phyloP scores from a whole-genome alignment of 371 early-diverging fungal species.

The Coemansia sp. region DNA sequence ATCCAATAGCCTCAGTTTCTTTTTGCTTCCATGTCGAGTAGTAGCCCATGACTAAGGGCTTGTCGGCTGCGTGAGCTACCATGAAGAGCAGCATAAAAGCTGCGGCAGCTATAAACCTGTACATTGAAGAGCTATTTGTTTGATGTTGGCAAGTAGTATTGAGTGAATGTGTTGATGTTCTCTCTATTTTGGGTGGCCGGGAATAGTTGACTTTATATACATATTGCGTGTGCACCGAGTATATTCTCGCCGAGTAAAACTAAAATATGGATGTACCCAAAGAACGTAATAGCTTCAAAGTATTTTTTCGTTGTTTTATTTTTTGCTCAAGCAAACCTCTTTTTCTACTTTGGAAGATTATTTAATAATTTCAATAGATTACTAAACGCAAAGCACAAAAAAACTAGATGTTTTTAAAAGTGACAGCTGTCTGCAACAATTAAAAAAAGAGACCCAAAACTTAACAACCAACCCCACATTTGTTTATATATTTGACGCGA shows the following conservation, averaged over 20 bases:
- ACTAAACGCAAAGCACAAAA: neutral
- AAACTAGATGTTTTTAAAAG: neutral
- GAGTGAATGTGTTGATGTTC: neutral
- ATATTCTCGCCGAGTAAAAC: too few species aligned
- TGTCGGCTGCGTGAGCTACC: constrained; percentile 50
- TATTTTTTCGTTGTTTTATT: neutral
- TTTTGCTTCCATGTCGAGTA: constrained; percentile 36
- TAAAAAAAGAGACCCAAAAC: too few species aligned
- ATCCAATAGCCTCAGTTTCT: constrained; percentile 20
- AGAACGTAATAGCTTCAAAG: too few species aligned
- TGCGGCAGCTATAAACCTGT: neutral
- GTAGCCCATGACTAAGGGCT: constrained; percentile 48
- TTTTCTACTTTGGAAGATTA: neutral
- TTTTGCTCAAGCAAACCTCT: neutral
- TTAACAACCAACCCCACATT: too few species aligned
- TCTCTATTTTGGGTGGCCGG: neutral
- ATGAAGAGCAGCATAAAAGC: constrained; percentile 4
- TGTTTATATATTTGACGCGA: too few species aligned
- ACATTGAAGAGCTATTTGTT: too few species aligned
- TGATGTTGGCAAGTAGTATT: neutral
- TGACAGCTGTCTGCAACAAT: neutral
- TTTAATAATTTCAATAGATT: neutral
- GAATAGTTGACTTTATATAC: too few species aligned
- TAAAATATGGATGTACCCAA: too few species aligned
- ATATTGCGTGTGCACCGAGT: too few species aligned